Evolutionary conservation across 306 rosid genomes (phyloP).

Genomic region (Alnus rubra): DNA sequence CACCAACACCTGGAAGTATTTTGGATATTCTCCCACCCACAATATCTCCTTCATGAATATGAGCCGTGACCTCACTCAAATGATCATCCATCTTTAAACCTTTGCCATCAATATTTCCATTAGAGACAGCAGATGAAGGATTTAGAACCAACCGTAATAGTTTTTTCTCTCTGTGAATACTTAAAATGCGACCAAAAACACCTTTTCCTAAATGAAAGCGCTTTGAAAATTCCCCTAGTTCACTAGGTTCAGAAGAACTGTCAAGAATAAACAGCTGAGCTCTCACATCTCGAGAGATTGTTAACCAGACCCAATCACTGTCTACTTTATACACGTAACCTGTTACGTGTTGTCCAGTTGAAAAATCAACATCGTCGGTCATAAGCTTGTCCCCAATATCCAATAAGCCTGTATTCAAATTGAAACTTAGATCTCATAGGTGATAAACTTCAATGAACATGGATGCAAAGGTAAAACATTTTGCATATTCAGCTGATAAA

Average conservation of each 20-base stretch:
- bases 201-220: slow-evolving; percentile 61
- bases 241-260: slow-evolving; percentile 73
- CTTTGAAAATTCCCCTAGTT: slow-evolving; percentile 63
- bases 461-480: background rate
- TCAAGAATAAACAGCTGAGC: slow-evolving; percentile 83
- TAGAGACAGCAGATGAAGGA: slow-evolving; percentile 35
- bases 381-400: slow-evolving; percentile 36
- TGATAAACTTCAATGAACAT: slow-evolving; percentile 8
- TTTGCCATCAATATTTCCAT: slow-evolving; percentile 25
- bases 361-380: slow-evolving; percentile 44
- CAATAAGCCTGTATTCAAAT: slow-evolving; percentile 51
- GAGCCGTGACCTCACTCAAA: slow-evolving; percentile 36
- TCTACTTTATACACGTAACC: slow-evolving; percentile 84
- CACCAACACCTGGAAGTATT: slow-evolving; percentile 79
- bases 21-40: slow-evolving; percentile 79
- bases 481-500: background rate
- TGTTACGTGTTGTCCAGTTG: slow-evolving; percentile 57
- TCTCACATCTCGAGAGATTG: slow-evolving; percentile 61
- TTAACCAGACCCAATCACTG: slow-evolving; percentile 80
- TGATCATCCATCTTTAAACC: slow-evolving; percentile 32
- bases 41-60: slow-evolving; percentile 62
- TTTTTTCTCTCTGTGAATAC: slow-evolving; percentile 60
- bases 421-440: slow-evolving; percentile 19
- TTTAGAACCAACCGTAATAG: slow-evolving; percentile 55
- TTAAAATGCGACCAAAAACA: slow-evolving; percentile 62